These are phyloP conservation scores for Epichloe aotearoae DNA, from an alignment of 2,329 filamentous ascomycete species.

Conservation along the genomic window DNA sequence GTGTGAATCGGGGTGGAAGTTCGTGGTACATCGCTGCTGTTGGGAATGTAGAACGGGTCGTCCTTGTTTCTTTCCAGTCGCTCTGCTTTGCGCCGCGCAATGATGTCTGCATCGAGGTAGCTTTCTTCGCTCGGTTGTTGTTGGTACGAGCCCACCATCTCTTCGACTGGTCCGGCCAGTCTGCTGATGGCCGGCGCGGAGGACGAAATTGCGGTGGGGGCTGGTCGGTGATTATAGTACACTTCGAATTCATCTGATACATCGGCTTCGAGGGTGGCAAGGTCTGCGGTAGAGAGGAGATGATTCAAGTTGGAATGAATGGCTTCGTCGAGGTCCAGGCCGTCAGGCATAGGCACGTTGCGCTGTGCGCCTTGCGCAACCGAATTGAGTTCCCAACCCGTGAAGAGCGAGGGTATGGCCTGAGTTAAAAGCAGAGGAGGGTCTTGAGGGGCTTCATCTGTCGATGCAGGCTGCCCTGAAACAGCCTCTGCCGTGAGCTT, in stretches of 20 bases:
- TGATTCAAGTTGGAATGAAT: slow-evolving; percentile 63
- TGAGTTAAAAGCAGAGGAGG: slow-evolving; percentile 77
- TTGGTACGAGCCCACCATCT: slow-evolving; percentile 41
- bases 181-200: slow-evolving; percentile 39
- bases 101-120: slow-evolving; percentile 58
- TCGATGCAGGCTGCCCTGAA: slow-evolving; percentile 48
- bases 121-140: slow-evolving; percentile 48
- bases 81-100: slow-evolving; percentile 63
- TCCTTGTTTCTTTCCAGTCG: slow-evolving; percentile 73
- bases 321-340: slow-evolving; percentile 64
- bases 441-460: slow-evolving; percentile 43
- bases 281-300: slow-evolving; percentile 49
- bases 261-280: slow-evolving; percentile 32
- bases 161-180: slow-evolving; percentile 37
- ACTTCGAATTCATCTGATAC: slow-evolving; percentile 54
- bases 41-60: slow-evolving; percentile 85
- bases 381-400: slow-evolving; percentile 79
- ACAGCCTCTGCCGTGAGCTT: slow-evolving; percentile 76
- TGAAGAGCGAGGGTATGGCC: slow-evolving; percentile 78
- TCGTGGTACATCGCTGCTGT: slow-evolving; percentile 36
- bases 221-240: slow-evolving; percentile 47
- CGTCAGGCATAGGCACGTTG: slow-evolving; percentile 69
- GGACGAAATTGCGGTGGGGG: slow-evolving; percentile 37
- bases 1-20: slow-evolving; percentile 67
- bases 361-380: slow-evolving; percentile 71